Evolutionary conservation across 148 eudicot genomes (phyloP), one percentile per base, ranked within the genome.

Genomic region (Persicaria tinctoria): DNA sequence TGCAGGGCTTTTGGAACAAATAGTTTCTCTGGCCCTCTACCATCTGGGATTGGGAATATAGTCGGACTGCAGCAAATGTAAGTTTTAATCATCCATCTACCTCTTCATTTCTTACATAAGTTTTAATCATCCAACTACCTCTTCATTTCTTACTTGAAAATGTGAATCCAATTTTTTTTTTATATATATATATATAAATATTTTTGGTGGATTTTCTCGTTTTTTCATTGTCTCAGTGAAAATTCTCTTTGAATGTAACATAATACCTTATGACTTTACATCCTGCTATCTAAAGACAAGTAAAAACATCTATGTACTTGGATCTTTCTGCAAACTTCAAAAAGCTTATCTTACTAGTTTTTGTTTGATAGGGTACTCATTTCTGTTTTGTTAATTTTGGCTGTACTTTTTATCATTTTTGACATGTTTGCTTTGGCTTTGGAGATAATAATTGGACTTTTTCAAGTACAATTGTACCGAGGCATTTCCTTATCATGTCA

Each of bases 11-110:
- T 91, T 79, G 77, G 91, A 38, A 41, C 90, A 55, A 93, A 88
- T 77, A 89, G 86, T 74, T 88, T 91, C 80, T 83, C 89, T 72
- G 97, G 97, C 5, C 81, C 97, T 62, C 63, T 93, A 74, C 98
- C 98, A 59, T 78, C 91, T 54, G 91, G 87, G 78, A 77, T 93
- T 60, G 98, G 95, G 70, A 86, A 81, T 73, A 84, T 90, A 60
- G 74, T 73, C 12, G 87, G 63, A 72, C 76, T 93, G 76, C 38
- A 74, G 56, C 86, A 84, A 63, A 47, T 91, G 98, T 93, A 82
- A 86, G 94, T 83, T 66, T 11, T 62, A 8, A 9, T 62, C 3
- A 62, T 62, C 32, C 38, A 23, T 27, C 20, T n/a, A 12, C 63
- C 2, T 57, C 27, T 23, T 23, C 27, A 23, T 23, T 23, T 23